phyloP scores from a whole-genome alignment of 192 early-diverging fungal species.

The Entophlyctis helioformis region DNA sequence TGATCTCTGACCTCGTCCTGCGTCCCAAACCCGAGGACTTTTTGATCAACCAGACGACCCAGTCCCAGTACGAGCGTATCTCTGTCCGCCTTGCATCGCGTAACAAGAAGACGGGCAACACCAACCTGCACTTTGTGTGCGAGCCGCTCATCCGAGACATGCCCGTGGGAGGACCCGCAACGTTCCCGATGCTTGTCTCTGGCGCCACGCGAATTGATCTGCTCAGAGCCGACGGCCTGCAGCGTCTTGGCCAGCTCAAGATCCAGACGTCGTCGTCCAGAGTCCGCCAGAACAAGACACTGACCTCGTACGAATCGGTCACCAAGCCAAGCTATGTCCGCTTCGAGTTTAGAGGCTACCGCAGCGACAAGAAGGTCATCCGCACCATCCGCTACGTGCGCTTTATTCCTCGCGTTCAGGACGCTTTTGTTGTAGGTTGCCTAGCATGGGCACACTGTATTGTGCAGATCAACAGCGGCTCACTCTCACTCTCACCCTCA shows the following conservation, averaged over 20 bases:
- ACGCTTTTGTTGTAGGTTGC: constrained; percentile 2
- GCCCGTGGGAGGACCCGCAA: not conserved
- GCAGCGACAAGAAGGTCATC: not conserved
- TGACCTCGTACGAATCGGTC: no score
- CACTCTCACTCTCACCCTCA: no score
- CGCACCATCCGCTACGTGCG: not conserved
- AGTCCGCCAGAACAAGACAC: no score
- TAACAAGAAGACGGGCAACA: not conserved
- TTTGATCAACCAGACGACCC: not conserved
- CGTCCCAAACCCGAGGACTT: constrained; percentile 1
- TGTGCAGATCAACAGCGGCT: not conserved
- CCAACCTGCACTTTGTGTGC: not conserved
- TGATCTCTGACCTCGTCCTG: constrained; percentile 1
- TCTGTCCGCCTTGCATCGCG: constrained; percentile 3
- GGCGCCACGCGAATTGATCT: no score
- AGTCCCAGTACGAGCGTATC: constrained; percentile 7
- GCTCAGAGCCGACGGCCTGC: no score
- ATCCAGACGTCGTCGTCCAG: no score
- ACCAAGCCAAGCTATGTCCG: not conserved
- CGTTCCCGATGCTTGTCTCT: not conserved
- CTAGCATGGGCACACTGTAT: not conserved
- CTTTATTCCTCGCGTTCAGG: not conserved
- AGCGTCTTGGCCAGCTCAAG: no score
- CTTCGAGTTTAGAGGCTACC: constrained; percentile 1
- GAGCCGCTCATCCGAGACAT: not conserved